Conservation (phyloP, 2,329 filamentous ascomycete genomes). For the Colletotrichum ledebouriae region DNA sequence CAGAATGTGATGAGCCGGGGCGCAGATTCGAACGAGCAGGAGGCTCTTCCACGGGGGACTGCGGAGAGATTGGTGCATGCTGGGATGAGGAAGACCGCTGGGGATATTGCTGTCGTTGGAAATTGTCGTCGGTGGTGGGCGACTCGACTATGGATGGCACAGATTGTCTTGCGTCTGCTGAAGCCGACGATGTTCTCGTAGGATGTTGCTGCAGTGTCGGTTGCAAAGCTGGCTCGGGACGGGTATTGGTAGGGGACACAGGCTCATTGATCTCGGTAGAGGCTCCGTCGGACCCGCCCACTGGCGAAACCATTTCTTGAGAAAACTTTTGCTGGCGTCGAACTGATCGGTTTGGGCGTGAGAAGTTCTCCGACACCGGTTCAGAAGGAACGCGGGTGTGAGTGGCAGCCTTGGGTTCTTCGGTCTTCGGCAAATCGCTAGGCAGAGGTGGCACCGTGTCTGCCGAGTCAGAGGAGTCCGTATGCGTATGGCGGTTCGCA, state of each 20-base stretch:
- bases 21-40: constrained; percentile 62
- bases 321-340: constrained; percentile 64
- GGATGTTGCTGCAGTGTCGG: constrained; percentile 50
- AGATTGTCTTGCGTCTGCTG: constrained; percentile 48
- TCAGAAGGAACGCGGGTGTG: constrained; percentile 79
- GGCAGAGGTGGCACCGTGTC: constrained; percentile 50
- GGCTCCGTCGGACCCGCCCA: constrained; percentile 60
- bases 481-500: constrained; percentile 72
- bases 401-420: constrained; percentile 63
- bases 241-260: constrained; percentile 36
- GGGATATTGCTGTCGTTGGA: constrained; percentile 56
- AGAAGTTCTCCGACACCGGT: constrained; percentile 73
- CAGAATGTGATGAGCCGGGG: constrained; percentile 47
- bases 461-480: constrained; percentile 54
- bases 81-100: constrained; percentile 64
- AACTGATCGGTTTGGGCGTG: constrained; percentile 66
- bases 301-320: constrained; percentile 63
- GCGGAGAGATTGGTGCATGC: constrained; percentile 43
- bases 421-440: constrained; percentile 57
- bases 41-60: constrained; percentile 55
- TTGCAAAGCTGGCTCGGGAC: constrained; percentile 48
- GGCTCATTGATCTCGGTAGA: constrained; percentile 52
- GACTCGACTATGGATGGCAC: constrained; percentile 77
- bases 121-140: constrained; percentile 61
- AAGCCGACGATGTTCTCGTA: constrained; percentile 51